Percentiles rank a stretch among this genome's conserved stretches.
Conservation (phyloP, 345 rosid species). For the Hirschfeldia incana region DNA sequence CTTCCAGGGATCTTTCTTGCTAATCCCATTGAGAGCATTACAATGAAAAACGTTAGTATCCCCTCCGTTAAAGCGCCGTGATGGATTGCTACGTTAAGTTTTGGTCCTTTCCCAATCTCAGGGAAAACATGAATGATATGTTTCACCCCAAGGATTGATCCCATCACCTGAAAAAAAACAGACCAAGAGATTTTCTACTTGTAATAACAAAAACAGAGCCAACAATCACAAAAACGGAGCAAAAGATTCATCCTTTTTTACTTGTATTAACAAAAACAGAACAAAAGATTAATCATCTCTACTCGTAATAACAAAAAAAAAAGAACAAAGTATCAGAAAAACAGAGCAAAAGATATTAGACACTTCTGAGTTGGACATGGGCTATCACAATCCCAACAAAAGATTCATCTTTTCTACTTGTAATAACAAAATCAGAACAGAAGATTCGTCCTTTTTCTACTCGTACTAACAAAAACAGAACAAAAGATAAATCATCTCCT, state of each 20-base stretch:
- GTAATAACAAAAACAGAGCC: neutral
- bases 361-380: too few species aligned
- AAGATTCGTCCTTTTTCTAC: too few species aligned
- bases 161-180: constrained; percentile 55
- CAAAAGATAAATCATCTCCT: neutral
- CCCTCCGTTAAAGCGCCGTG: constrained; percentile 93
- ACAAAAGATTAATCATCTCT: too few species aligned
- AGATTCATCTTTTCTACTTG: neutral
- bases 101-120: constrained; percentile 75
- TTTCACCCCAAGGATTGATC: constrained; percentile 77
- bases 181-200: neutral
- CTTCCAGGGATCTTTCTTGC: constrained; percentile 71
- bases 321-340: neutral
- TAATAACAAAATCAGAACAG: too few species aligned
- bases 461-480: neutral
- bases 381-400: neutral
- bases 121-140: constrained; percentile 59
- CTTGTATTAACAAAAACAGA: too few species aligned
- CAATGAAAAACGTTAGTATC: constrained; percentile 65
- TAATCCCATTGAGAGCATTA: constrained; percentile 65
- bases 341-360: too few species aligned
- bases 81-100: constrained; percentile 67
- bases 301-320: neutral
- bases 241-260: too few species aligned
- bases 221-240: neutral